Conservation (phyloP, 2,329 filamentous ascomycete species). For the Penicillium sp. region DNA sequence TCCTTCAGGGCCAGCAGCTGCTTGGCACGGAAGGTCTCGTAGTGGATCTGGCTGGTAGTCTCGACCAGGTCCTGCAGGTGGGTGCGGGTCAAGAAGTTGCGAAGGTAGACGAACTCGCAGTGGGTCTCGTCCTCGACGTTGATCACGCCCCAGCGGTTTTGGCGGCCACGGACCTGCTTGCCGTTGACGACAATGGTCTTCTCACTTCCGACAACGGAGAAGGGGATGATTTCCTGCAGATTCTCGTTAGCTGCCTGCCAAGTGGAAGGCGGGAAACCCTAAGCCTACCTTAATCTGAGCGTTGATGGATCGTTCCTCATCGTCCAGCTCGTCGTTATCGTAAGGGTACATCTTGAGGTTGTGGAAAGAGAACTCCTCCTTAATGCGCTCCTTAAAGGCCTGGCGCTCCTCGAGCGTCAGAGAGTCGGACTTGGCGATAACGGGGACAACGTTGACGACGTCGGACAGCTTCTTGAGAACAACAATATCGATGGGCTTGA, state of each 20-base stretch:
- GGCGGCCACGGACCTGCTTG: conserved; percentile 94
- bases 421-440: conserved; percentile 98
- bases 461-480: conserved; percentile 99
- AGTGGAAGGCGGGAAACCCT: too few species aligned
- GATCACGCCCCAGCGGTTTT: conserved; percentile 99
- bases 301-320: conserved; percentile 93
- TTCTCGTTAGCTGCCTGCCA: background rate
- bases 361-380: conserved; percentile 99
- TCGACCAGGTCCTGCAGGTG: conserved; percentile 99
- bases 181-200: conserved; percentile 97
- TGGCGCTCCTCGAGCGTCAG: conserved; percentile 93
- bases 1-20: conserved; percentile 97
- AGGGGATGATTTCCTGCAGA: conserved; percentile 82
- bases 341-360: conserved; percentile 99
- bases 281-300: conserved; percentile 97
- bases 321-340: conserved; percentile 98
- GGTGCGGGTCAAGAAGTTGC: conserved; percentile 97
- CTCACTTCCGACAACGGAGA: conserved; percentile 96
- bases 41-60: conserved; percentile 99
- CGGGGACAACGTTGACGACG: conserved; percentile 97
- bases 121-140: conserved; percentile 99
- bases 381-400: conserved; percentile 98
- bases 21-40: conserved; percentile 99
- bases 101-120: conserved; percentile 98
- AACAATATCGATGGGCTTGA: conserved; percentile 99